Evolutionary conservation across 2,329 filamentous ascomycete species (phyloP), one percentile per base, ranked within the genome.

Genomic region (Ophiosphaerella narmari): DNA sequence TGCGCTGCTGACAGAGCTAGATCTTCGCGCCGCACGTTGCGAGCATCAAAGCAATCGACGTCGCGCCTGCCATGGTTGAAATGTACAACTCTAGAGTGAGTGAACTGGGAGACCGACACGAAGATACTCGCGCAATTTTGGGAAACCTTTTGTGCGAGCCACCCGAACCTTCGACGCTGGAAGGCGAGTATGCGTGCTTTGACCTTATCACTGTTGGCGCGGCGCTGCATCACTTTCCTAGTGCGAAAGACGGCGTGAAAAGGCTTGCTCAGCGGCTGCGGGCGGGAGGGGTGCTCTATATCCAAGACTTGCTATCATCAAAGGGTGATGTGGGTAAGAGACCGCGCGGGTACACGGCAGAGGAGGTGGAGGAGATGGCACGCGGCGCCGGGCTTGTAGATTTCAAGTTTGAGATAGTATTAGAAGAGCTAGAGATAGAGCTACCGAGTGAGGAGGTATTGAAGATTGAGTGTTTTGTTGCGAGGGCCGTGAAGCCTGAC

Each of bases 181-280:
- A 8, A 12, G 26, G n/a, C 8, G 40, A 44, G 24, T 50, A 41
- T 24, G 13, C 36, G n/a, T 16, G 13, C 18, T 52, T 47, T 31
- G 26, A 47, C 21, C 39, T 52, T 21, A 33, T 52, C 18, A 39
- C 43, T 5, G 43, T 52, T 4, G 39, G 43, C 4, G 49, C 49
- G 9, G 49, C 49, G n/a, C 13, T 52, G 34, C 49, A 47, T n/a
- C 43, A 47, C 23, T 52, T 52, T n/a, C 43, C 49, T 5, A 14
- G 21, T 11, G 32, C 35, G 2, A 34, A 12, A 39, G 23, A 35
- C 12, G 49, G 43, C 5, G 29, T 47, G 11, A 5, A 32, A 9
- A 4, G 13, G 13, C 49, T 47, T 2, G 33, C 24, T 12, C 16
- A 33, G 33, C 32, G 42, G 5, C 33, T 51, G 39, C 36, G 40